Conservation (phyloP, 768 basidiomycete genomes). For the Solioccasus polychromus region DNA sequence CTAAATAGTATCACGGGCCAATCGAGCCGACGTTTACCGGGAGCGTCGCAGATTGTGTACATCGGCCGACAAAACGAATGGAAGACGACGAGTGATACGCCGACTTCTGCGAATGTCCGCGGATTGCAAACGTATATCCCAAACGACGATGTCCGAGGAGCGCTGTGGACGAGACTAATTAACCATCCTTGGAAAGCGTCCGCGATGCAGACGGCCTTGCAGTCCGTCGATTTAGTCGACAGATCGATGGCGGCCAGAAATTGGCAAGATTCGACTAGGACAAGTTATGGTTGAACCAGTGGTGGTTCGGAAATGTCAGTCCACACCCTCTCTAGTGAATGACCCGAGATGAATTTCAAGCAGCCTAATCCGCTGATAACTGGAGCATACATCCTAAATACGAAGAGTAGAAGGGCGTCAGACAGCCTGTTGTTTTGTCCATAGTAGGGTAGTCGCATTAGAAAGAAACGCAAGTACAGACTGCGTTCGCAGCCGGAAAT, state of each 20-base stretch:
- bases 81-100: not conserved
- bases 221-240: not conserved
- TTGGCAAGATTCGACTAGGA: slow-evolving; percentile 3
- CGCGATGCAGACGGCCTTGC: not conserved
- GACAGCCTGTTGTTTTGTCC: no score
- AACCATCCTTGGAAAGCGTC: not conserved
- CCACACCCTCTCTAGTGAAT: not conserved
- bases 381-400: not conserved
- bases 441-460: no score
- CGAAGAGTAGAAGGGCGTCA: not conserved
- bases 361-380: not conserved
- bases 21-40: not conserved
- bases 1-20: not conserved
- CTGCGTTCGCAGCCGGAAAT: not conserved
- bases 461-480: no score
- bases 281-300: no score
- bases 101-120: not conserved
- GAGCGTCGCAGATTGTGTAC: not conserved
- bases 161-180: not conserved
- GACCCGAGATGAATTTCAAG: slow-evolving; percentile 1
- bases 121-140: slow-evolving; percentile 6
- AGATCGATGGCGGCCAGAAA: not conserved
- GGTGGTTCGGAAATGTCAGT: no score
- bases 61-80: not conserved
- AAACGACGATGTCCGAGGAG: not conserved